Percentiles rank a stretch among this genome's conserved stretches.
phyloP scores from a whole-genome alignment of 2,329 filamentous ascomycete species.

The Alternaria sp. region DNA sequence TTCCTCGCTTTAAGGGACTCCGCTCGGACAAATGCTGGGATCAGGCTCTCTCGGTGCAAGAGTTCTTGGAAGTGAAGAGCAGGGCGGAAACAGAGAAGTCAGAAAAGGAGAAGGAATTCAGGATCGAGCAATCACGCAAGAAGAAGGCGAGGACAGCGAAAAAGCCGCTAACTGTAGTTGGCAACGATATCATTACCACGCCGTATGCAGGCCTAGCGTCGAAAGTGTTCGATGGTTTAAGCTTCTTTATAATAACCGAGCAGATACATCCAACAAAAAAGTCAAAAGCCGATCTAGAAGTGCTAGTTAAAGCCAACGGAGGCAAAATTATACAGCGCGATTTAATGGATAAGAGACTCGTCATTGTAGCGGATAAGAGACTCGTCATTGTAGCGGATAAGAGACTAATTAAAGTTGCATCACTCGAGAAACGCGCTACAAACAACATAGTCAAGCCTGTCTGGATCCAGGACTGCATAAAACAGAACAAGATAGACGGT shows the following conservation, averaged over 20 bases:
- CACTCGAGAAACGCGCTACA: conserved; percentile 75
- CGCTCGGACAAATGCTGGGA: conserved; percentile 87
- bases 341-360: conserved; percentile 66
- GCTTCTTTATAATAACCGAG: conserved; percentile 86
- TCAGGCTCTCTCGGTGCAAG: conserved; percentile 76
- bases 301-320: conserved; percentile 82
- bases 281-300: conserved; percentile 80
- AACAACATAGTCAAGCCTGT: conserved; percentile 77
- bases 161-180: conserved; percentile 77
- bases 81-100: conserved; percentile 67
- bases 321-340: conserved; percentile 80
- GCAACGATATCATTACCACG: conserved; percentile 61
- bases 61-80: conserved; percentile 76
- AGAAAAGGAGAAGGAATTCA: conserved; percentile 74
- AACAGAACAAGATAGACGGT: conserved; percentile 63
- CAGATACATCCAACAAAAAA: conserved; percentile 73
- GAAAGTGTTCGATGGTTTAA: conserved; percentile 75
- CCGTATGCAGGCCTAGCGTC: conserved; percentile 67
- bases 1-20: conserved; percentile 85
- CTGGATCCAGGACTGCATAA: conserved; percentile 86
- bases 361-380: conserved; percentile 71
- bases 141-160: conserved; percentile 68
- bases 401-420: conserved; percentile 80
- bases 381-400: conserved; percentile 83
- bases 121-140: conserved; percentile 72